Base-by-base conservation (phyloP, 2,329 filamentous ascomycete genomes). In the Cladosporium sphaerospermum region DNA sequence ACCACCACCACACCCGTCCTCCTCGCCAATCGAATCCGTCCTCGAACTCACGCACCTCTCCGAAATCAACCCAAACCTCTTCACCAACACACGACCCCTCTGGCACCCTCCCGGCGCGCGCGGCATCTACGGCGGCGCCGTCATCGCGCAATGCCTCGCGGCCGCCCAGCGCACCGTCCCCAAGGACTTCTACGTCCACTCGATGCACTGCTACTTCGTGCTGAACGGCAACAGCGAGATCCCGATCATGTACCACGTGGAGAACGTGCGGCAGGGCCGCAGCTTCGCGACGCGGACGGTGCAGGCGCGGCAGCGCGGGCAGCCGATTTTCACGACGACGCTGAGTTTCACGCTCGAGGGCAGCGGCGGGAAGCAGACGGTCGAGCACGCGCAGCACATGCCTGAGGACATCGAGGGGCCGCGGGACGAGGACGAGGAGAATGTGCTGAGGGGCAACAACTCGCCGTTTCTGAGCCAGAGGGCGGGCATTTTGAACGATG, bases 191-290 rank as follows among this genome's bases (percentile, higher is more conserved):
- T 81, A 84, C 55, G 83, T 93, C 46, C 93, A 99, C 76, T 92
- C 86, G 67, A 96, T 95, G 87, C 93, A 99, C 79, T 97, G 93
- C 80, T 99, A 97, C 76, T 99, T 99, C 71, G 84, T 99, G 33
- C 83, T 97, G 2, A 91, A 92, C 4, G 93, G 93, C 28, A 88
- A 92, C 65, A 79, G 83, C 10, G 82, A 86, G 56, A 85, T 93
- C 14, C 92, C 93, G 32, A 87, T 97, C 60, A 79, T 96, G 57
- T 97, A 96, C 75, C 89, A 96, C 67, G 93, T 99, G 44, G 93
- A 97, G 75, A 82, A 88, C 49, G 89, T 99, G 45, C 85, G 93
- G 52, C 89, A 95, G 67, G 93, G 93, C 8, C 84, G 86, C 55
- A 91, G 86, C 48, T 99, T 91, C 69, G 85, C 89, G 52, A 97